A percentile compares a stretch with the other conserved stretches of the same genome.
Evolutionary conservation across 2,329 filamentous ascomycete genomes (phyloP).

Genomic region (Leptographium flavum): DNA sequence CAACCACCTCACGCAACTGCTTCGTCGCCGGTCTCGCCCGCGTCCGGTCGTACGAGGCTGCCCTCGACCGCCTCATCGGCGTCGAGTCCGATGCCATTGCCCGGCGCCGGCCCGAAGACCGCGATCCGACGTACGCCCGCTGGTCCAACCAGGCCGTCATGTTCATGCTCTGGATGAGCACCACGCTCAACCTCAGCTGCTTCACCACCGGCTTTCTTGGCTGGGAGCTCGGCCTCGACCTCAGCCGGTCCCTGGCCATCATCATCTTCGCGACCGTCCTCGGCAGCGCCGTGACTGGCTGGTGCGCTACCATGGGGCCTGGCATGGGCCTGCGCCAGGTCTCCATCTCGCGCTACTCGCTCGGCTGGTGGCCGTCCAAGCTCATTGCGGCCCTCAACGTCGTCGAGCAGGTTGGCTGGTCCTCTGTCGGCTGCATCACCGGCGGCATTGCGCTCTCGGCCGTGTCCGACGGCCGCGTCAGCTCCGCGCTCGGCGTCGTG

Average conservation of each 20-base stretch:
- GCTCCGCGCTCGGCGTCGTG: conserved; percentile 35
- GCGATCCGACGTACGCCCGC: conserved; percentile 20
- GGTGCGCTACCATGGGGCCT: conserved; percentile 34
- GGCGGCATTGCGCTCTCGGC: conserved; percentile 33
- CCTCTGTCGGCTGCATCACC: conserved; percentile 34
- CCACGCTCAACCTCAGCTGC: conserved; percentile 35
- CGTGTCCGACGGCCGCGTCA: conserved; percentile 28
- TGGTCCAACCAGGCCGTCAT: conserved; percentile 30
- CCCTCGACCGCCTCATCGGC: conserved; percentile 30
- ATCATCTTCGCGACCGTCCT: conserved; percentile 31
- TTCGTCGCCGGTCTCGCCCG: conserved; percentile 18
- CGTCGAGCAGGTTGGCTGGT: conserved; percentile 35
- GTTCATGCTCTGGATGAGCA: conserved; percentile 36
- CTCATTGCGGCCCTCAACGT: conserved; percentile 35
- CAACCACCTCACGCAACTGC: conserved; percentile 7
- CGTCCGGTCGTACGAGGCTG: conserved; percentile 26
- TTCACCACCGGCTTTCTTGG: conserved; percentile 38
- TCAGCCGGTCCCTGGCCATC: conserved; percentile 28
- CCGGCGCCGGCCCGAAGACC: conserved; percentile 29
- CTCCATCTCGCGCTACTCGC: conserved; percentile 31
- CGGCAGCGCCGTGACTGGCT: conserved; percentile 27
- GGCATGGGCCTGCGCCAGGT: conserved; percentile 35
- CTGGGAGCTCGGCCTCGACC: conserved; percentile 29
- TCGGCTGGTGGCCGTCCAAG: conserved; percentile 37
- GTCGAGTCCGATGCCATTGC: conserved; percentile 32